Evolutionary conservation across 2,329 filamentous ascomycete genomes (phyloP).

Genomic region (Dryadomyces quercus-mongolicae): DNA sequence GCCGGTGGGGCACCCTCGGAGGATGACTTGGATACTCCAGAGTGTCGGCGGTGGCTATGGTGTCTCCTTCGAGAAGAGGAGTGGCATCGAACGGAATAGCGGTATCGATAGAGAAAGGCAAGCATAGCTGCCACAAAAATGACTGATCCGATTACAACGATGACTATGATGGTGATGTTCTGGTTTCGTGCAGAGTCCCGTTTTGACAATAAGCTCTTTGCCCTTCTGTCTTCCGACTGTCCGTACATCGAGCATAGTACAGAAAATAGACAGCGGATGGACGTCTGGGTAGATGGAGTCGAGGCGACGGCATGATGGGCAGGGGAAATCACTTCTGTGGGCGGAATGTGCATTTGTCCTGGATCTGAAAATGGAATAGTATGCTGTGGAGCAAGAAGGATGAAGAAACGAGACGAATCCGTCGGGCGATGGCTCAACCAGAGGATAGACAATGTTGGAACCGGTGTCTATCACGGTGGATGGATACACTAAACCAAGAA

Average conservation of each 20-base stretch:
- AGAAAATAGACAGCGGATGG: neutral
- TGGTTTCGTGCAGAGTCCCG: neutral
- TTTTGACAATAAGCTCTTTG: too few relatives aligned
- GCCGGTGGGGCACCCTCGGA: neutral
- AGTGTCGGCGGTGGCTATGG: neutral
- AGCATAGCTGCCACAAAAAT: constrained; percentile 5
- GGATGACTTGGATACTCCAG: constrained; percentile 6
- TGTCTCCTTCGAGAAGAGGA: neutral
- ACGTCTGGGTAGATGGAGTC: too few relatives aligned
- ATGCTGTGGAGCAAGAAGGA: neutral
- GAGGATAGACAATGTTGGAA: too few relatives aligned
- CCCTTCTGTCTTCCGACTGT: too few relatives aligned
- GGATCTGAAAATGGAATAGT: neutral
- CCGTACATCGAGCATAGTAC: neutral
- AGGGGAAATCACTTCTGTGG: neutral
- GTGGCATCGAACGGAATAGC: constrained; percentile 3
- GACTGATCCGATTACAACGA: constrained; percentile 6
- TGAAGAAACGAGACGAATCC: neutral
- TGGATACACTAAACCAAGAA: too few relatives aligned
- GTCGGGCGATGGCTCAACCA: too few relatives aligned
- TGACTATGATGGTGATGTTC: constrained; percentile 11
- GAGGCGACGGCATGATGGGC: neutral
- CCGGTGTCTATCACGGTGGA: too few relatives aligned
- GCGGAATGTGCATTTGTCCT: constrained; percentile 1
- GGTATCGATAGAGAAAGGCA: constrained; percentile 9